Base-by-base conservation (phyloP, 2,329 filamentous ascomycete species). In the Arachnomyces sp. region DNA sequence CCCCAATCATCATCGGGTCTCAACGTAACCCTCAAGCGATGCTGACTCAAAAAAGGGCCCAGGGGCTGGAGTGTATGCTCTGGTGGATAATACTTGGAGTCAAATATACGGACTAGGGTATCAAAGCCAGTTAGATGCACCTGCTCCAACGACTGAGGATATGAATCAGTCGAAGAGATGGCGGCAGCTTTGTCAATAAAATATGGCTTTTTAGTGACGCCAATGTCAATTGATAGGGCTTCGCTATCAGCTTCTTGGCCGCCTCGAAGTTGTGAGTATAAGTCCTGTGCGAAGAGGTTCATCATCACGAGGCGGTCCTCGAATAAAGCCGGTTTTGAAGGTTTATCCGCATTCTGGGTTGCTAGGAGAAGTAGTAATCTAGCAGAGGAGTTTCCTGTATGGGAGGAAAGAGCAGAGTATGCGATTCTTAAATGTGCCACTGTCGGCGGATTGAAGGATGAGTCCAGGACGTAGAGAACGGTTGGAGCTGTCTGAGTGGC, bases 391-490 rank as follows among this genome's bases (percentile, higher is more conserved):
- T 43, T 40, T 5, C 51, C 45, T 13, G 59, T 53, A 30, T 65
- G 59, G 33, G 31, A 25, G 29, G 34, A 12, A 4, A 81, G 48
- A 2, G 77, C 76, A 12, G 72, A 72, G 21, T 64, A 66, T 4
- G 72, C 74, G 28, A 82, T 72, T 15, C 65, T 63, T 13, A 73
- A 62, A 52, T 82, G 78, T 7, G 78, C 78, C 38, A 67, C 62
- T 3, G 75, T 78, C 1, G 78, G 78, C 8, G 78, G 78, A 46
- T 82, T 82, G 69, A 80, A 82, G 16, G 76, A 80, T 1, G 77
- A 80, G 54, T 82, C 78, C 34, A 82, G 67, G 40, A 82, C 76
- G 58, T 78, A 78, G 38, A 82, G 69, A n/a, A 55, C 50, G n/a
- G 52, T 49, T 28, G 57, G 52, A 37, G 34, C 44, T 31, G 36